Percentiles rank a stretch among this genome's conserved stretches.
Evolutionary conservation across 2,329 filamentous ascomycete genomes (phyloP).

Genomic region (Paracoccidioides lutzii): DNA sequence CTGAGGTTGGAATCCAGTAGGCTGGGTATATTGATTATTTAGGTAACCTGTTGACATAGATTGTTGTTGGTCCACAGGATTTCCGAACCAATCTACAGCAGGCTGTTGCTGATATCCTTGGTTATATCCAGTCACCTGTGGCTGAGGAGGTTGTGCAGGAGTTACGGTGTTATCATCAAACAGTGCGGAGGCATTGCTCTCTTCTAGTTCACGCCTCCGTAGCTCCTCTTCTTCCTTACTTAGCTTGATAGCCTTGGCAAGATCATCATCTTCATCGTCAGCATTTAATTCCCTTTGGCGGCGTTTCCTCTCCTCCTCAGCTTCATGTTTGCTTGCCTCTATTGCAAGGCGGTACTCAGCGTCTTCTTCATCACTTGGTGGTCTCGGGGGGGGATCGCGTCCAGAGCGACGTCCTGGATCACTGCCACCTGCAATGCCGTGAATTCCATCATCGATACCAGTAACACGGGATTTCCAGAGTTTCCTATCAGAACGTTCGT

Average conservation of each 20-base stretch:
- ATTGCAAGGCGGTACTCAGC: conserved; percentile 80
- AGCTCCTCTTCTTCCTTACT: conserved; percentile 85
- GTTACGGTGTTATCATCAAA: conserved; percentile 67
- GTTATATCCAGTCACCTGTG: conserved; percentile 80
- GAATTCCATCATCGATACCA: conserved; percentile 66
- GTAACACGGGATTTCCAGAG: conserved; percentile 94
- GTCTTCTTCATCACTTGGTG: conserved; percentile 64
- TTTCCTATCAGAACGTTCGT: conserved; percentile 80
- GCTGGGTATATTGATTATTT: conserved; percentile 60
- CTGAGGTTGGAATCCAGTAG: conserved; percentile 54
- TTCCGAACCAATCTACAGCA: conserved; percentile 93
- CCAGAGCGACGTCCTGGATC: conserved; percentile 30
- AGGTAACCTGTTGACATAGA: conserved; percentile 55
- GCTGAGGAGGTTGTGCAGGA: conserved; percentile 49
- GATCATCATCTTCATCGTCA: conserved; percentile 66
- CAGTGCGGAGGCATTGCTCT: conserved; percentile 70
- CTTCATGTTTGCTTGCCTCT: conserved; percentile 88
- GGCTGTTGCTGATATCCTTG: conserved; percentile 96
- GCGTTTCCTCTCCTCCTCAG: conserved; percentile 72
- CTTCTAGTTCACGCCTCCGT: conserved; percentile 72
- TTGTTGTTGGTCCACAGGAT: conserved; percentile 70
- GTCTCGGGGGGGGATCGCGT: conserved; percentile 37
- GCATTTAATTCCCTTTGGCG: conserved; percentile 42
- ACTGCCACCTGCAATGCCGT: conserved; percentile 30
- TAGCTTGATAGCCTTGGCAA: conserved; percentile 87